Base-by-base conservation (phyloP, 2,329 filamentous ascomycete species). In the Cytospora piceae region DNA sequence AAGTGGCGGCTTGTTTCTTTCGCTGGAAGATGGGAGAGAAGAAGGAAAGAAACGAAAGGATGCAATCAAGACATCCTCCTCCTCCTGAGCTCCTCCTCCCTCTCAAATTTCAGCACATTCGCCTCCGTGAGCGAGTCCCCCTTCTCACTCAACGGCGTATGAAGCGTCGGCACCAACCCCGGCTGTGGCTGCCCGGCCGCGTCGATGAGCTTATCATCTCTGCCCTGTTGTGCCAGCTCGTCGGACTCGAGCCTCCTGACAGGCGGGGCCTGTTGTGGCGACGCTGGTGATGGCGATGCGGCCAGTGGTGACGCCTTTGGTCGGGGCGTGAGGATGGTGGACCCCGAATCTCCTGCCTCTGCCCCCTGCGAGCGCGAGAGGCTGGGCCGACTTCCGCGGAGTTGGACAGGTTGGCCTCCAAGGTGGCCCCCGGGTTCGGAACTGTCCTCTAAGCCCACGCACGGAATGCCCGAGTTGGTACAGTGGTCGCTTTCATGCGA, bases 171-270 rank as follows among this genome's bases (percentile, higher is more conserved):
- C 14, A 56, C 57, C 4, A 61, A 39, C 4, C 60, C 49, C 22
- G 56, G 59, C 1, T 51, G 58, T 29, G 61, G 57, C 1, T 65
- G 65, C 14, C 68, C 70, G 2, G 70, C 70, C 6, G 71, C 72
- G 39, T 71, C 66, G n/a, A 72, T 69, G n/a, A 73, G 59, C 68
- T 73, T 74, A 61, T 72, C 71, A 62, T 73, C 69, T 4, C 70
- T 65, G 56, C 67, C 68, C 42, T 72, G 68, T 68, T 69, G 62
- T 22, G 70, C 72, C 27, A 59, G 58, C 66, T 74, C 72, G 61
- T 71, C 70, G 42, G 70, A 67, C 34, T 68, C 66, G 58, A 57
- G 63, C 52, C 55, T 66, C 31, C 60, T 51, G 32, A 55, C 63
- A 24, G 63, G 66, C 53, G 42, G 42, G 46, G 46, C n/a, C n/a